Evolutionary conservation across 139 green algal genomes (phyloP).

Genomic region (Ulvella scutata): DNA sequence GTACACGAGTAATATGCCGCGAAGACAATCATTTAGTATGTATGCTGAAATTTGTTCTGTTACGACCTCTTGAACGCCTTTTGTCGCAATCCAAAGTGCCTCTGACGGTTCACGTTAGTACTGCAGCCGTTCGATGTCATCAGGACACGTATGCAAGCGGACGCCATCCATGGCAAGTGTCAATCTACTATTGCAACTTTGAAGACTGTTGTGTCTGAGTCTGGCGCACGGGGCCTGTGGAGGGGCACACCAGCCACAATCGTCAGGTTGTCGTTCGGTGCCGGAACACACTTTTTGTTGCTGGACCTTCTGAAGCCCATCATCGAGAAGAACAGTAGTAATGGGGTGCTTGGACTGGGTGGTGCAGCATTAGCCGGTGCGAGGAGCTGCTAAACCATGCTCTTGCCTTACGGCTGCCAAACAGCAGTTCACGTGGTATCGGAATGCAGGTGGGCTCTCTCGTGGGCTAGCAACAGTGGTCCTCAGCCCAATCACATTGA

Average conservation of each 20-base stretch:
- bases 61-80: too few species aligned
- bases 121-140: constrained; percentile 75
- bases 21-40: too few species aligned
- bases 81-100: too few species aligned
- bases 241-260: constrained; percentile 54
- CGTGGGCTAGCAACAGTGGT: constrained; percentile 52
- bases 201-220: constrained; percentile 18
- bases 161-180: constrained; percentile 25
- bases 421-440: too few species aligned
- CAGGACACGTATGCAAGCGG: constrained; percentile 69
- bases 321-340: constrained; percentile 5
- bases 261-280: constrained; percentile 46
- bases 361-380: neutral
- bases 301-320: constrained; percentile 47
- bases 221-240: constrained; percentile 45
- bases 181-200: constrained; percentile 23
- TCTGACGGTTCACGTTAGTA: neutral
- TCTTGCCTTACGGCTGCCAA: neutral
- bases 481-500: constrained; percentile 75
- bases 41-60: too few species aligned
- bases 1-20: too few species aligned
- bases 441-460: constrained; percentile 33
- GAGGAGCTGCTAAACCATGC: neutral
- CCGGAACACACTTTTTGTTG: constrained; percentile 60
- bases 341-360: neutral